Conservation (phyloP, 1,284 basidiomycete genomes). For the Ustilago nuda region DNA sequence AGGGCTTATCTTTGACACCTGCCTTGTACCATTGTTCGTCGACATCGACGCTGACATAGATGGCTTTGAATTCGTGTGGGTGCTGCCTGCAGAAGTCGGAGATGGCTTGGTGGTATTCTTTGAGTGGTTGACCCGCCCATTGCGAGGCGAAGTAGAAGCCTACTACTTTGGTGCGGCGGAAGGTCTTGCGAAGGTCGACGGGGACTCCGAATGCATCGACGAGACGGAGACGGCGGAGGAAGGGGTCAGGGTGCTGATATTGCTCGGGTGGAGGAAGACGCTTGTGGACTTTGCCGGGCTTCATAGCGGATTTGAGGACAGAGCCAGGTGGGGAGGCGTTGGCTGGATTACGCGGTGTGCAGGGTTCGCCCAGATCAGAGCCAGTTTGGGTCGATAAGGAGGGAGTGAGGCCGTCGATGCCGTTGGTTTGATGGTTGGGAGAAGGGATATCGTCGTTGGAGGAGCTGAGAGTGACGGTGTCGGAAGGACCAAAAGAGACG, state of each 20-base stretch:
- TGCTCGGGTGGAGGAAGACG: conserved; percentile 59
- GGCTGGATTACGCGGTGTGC: conserved; percentile 23
- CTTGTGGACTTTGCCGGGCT: conserved; percentile 58
- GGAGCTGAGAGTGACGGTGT: conserved; percentile 34
- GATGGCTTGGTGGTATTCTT: conserved; percentile 63
- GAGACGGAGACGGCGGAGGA: conserved; percentile 68
- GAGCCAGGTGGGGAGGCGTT: conserved; percentile 30
- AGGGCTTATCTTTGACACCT: conserved; percentile 64
- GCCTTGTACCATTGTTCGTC: conserved; percentile 66
- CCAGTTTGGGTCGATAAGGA: conserved; percentile 7
- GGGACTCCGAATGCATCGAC: conserved; percentile 62
- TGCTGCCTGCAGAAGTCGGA: conserved; percentile 58
- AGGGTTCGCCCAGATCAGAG: conserved; percentile 16
- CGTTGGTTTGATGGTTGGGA: conserved; percentile 13
- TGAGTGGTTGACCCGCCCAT: conserved; percentile 58
- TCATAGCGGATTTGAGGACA: conserved; percentile 65
- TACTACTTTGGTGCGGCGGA: conserved; percentile 68
- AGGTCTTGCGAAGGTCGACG: conserved; percentile 62
- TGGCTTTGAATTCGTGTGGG: conserved; percentile 67
- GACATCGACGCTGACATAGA: conserved; percentile 70
- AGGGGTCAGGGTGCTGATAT: conserved; percentile 69
- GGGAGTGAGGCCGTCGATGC: neutral
- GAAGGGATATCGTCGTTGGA: conserved; percentile 4
- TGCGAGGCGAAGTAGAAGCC: conserved; percentile 69
- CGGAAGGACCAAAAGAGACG: conserved; percentile 56